phyloP scores from a whole-genome alignment of 805 yeast species.

The Tetrapisispora nanseiensis region DNA sequence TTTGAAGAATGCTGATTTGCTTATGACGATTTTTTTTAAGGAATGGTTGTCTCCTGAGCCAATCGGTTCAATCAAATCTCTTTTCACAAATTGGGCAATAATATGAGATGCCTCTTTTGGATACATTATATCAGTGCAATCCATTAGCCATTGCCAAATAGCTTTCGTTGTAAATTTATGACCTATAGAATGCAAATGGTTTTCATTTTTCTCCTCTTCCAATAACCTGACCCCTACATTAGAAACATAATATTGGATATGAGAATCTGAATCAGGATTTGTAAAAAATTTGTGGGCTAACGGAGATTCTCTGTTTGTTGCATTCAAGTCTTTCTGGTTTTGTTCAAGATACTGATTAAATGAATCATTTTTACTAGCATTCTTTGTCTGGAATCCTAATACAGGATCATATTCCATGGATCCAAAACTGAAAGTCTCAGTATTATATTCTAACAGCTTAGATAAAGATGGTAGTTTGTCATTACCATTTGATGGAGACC shows the following conservation, averaged over 20 bases:
- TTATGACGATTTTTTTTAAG: slow-evolving; percentile 23
- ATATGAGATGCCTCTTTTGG: slow-evolving; percentile 44
- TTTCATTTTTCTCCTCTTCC: slow-evolving; percentile 32
- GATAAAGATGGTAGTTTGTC: slow-evolving; percentile 38
- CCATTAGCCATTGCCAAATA: slow-evolving; percentile 78
- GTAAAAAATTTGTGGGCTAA: slow-evolving; percentile 69
- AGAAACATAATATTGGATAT: slow-evolving; percentile 68
- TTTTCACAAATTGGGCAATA: slow-evolving; percentile 40
- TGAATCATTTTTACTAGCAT: background rate
- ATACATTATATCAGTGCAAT: slow-evolving; percentile 66
- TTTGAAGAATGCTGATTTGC: slow-evolving; percentile 35
- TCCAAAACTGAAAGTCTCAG: slow-evolving; percentile 30
- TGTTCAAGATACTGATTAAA: slow-evolving; percentile 11
- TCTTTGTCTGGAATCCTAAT: slow-evolving; percentile 1
- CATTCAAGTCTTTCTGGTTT: slow-evolving; percentile 6
- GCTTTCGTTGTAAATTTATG: slow-evolving; percentile 66
- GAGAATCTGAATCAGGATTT: slow-evolving; percentile 81
- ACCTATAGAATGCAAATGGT: slow-evolving; percentile 23
- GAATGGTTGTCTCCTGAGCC: slow-evolving; percentile 27
- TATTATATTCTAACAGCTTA: slow-evolving; percentile 24
- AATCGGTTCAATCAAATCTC: slow-evolving; percentile 40
- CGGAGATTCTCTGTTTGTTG: slow-evolving; percentile 40
- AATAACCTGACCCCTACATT: slow-evolving; percentile 55
- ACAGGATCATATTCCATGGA: slow-evolving; percentile 10
- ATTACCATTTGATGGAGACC: slow-evolving; percentile 48